Conservation (phyloP, 768 basidiomycete genomes). For the Gloeophyllum trabeum region DNA sequence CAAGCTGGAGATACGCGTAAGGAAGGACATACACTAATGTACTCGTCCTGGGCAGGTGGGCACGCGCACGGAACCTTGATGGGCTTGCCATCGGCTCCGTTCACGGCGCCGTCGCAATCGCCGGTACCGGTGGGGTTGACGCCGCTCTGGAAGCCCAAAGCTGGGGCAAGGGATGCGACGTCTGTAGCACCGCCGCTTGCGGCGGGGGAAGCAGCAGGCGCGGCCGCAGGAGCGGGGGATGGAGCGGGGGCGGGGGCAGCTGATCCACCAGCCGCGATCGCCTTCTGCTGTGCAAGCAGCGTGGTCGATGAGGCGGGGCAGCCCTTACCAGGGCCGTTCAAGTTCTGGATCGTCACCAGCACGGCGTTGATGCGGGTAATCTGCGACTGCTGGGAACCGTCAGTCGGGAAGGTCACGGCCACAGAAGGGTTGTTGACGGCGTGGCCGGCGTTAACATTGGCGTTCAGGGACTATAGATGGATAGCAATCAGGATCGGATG, state of each 20-base stretch:
- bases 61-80: slow-evolving; percentile 30
- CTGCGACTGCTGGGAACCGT: slow-evolving; percentile 38
- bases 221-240: slow-evolving; percentile 4
- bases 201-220: slow-evolving; percentile 4
- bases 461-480: slow-evolving; percentile 24
- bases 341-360: slow-evolving; percentile 62
- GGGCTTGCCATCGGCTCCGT: slow-evolving; percentile 19
- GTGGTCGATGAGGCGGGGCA: slow-evolving; percentile 60
- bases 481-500: background rate
- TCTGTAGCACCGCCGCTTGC: background rate
- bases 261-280: slow-evolving; percentile 8
- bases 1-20: too few relatives aligned
- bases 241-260: slow-evolving; percentile 11
- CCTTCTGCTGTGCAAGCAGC: slow-evolving; percentile 25
- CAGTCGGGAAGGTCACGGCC: slow-evolving; percentile 50
- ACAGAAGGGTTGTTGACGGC: slow-evolving; percentile 58
- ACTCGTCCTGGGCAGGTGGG: slow-evolving; percentile 22
- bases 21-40: slow-evolving; percentile 17
- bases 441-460: slow-evolving; percentile 48
- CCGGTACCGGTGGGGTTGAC: slow-evolving; percentile 17
- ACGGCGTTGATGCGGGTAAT: slow-evolving; percentile 47
- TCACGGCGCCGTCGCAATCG: slow-evolving; percentile 23
- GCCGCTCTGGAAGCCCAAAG: slow-evolving; percentile 10
- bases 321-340: slow-evolving; percentile 54
- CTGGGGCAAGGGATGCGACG: slow-evolving; percentile 7